A percentile compares a stretch with the other conserved stretches of the same genome.
Evolutionary conservation across 129 eudicot species (phyloP).

Genomic region (Artemisia argyi): DNA sequence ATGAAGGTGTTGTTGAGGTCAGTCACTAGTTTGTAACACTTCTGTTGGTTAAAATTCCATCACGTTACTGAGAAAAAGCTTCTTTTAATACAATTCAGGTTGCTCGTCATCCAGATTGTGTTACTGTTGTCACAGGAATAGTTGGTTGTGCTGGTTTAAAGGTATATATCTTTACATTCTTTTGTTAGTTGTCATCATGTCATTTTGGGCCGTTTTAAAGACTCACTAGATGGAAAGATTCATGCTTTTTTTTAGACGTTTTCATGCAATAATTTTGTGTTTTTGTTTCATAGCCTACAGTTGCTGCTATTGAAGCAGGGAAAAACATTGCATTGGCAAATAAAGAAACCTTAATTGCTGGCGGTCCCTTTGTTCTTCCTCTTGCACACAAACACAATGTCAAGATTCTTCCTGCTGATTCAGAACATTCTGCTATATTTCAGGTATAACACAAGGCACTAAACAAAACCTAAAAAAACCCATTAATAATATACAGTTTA

Average conservation of each 20-base stretch:
- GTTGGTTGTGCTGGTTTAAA: slow-evolving; percentile 99
- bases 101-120: slow-evolving; percentile 98
- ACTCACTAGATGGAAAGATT: not conserved
- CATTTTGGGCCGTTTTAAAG: not conserved
- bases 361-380: slow-evolving; percentile 99
- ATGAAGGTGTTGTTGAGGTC: slow-evolving; percentile 90
- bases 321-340: slow-evolving; percentile 48
- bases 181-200: not conserved
- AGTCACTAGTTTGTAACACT: not conserved
- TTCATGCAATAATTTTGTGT: not conserved
- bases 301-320: too few relatives aligned
- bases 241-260: not conserved
- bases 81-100: slow-evolving; percentile 47
- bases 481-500: not conserved
- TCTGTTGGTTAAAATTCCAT: not conserved
- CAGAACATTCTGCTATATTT: slow-evolving; percentile 98
- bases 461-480: not conserved
- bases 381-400: slow-evolving; percentile 95
- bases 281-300: too few relatives aligned
- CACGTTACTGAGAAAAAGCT: not conserved
- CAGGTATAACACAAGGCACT: slow-evolving; percentile 50
- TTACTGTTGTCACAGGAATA: slow-evolving; percentile 94
- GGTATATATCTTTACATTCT: slow-evolving; percentile 39
- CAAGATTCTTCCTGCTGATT: slow-evolving; percentile 98
- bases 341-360: slow-evolving; percentile 95